Evolutionary conservation across 441 rosid species (phyloP), one percentile per base, ranked within the genome.

Genomic region (Populus hybrid): DNA sequence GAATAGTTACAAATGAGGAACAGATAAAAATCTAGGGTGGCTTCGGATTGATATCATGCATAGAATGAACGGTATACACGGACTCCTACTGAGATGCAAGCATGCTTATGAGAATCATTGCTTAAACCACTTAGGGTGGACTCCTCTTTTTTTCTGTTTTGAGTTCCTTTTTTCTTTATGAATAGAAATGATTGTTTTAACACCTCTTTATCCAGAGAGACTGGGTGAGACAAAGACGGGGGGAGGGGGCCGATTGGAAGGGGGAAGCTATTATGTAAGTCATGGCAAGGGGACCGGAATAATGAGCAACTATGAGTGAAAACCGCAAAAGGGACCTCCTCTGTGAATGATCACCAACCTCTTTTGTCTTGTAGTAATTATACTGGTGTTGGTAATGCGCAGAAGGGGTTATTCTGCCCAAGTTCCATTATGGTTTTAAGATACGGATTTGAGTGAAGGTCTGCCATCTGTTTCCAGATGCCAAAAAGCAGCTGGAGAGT

Each of bases 51-150:
- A 73, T 73, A 21, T 76, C 69, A 73, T 21, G 30, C 24, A 74
- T 38, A 21, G 57, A 11, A 73, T 16, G 61, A 57, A 72, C 73
- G 12, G 68, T 24, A 32, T 32, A 6, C 72, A 28, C 18, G 24
- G 5, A 69, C 28, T 61, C 34, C 54, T 34, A 36, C 65, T 73
- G 72, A 50, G 80, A 72, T 69, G 74, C 73, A 67, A 42, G 90
- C 83, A 80, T 85, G 84, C 82, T 73, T 5, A 35, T 40, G 77
- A 75, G 77, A 84, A 88, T 88, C 77, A 88, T 86, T 78, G 83
- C 84, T 54, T 63, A 64, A 77, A 66, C 82, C 82, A 74, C 79
- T 74, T 67, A 20, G 38, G 36, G 65, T 35, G 69, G 81, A 83
- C 70, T 40, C 4, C n/a, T 64, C 23, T 65, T 78, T 78, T 26